Percentiles rank a stretch among this genome's conserved stretches.
Conservation (phyloP, 202 grass and related monocot species). For the Zoysia matrella region DNA sequence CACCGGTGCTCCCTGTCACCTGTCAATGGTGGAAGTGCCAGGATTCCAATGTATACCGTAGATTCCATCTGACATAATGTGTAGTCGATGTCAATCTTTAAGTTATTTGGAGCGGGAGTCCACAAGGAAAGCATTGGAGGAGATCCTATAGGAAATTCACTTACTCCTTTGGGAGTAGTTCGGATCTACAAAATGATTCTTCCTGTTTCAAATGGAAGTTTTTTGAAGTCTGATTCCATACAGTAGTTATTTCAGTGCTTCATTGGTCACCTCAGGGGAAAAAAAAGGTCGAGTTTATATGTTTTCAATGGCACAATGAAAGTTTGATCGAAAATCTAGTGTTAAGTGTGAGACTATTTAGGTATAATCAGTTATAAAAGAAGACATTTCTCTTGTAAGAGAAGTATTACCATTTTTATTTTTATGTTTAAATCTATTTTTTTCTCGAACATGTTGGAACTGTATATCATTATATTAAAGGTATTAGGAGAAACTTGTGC, state of each 20-base stretch:
- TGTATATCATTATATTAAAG: too few relatives aligned
- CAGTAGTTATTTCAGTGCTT: constrained; percentile 14
- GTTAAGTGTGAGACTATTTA: neutral
- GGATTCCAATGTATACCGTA: neutral
- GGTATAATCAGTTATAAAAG: neutral
- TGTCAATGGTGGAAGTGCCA: neutral
- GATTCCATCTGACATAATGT: constrained; percentile 4
- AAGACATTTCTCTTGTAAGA: constrained; percentile 2
- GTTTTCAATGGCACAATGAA: constrained; percentile 8
- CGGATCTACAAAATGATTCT: constrained; percentile 13
- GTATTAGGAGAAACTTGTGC: too few relatives aligned
- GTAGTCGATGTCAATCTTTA: neutral
- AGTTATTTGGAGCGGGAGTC: neutral
- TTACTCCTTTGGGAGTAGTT: neutral
- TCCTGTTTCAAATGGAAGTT: neutral
- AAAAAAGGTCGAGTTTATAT: neutral
- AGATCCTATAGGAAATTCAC: neutral
- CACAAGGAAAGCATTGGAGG: neutral
- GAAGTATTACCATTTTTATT: neutral
- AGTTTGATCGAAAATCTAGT: neutral
- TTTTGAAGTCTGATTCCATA: constrained; percentile 19
- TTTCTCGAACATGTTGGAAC: too few relatives aligned
- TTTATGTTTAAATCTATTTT: too few relatives aligned
- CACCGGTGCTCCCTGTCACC: neutral
- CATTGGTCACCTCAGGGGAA: neutral